Evolutionary conservation across 805 yeast species (phyloP), one percentile per base, ranked within the genome.

Genomic region (Isabelozyma pseudorhagii): DNA sequence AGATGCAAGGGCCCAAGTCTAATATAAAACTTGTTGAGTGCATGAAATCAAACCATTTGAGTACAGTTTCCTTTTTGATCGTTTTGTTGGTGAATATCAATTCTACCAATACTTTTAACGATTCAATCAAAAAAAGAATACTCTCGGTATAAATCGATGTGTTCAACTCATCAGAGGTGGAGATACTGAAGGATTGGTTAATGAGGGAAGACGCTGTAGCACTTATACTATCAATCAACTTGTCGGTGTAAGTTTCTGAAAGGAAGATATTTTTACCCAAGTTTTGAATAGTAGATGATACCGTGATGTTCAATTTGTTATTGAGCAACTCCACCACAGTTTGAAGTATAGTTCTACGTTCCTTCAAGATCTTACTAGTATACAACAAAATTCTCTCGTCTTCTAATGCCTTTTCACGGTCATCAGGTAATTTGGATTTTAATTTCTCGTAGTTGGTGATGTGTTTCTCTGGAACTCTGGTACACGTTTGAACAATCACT

Each of bases 41-140:
- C 78, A 83, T 72, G 9, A 83, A 62, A 5, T 66, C 56, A 56
- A 85, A 84, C 94, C 94, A 87, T 8, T 66, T 57, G 1, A 61
- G 44, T 3, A 79, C 74, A 2, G 75, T 69, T 1, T 57, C 45
- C 2, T 67, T 62, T 3, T 67, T 56, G 5, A 67, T 60, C 3
- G 69, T 61, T 13, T 63, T 53, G 40, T 77, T 74, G 41, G 76
- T 67, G 14, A 75, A 56, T 10, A 78, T 53, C 7, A 76, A 46
- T 40, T 78, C 79, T 5, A 69, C 63, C 17, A 72, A 61, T 8
- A 67, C 72, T 54, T 66, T 78, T 53, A 66, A 64, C 27, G 64
- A 60, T 47, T 66, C 78, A 38, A 58, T 63, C 8, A 66, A 63
- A 45, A 63, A 68, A 44, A 66, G 63, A 2, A 69, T 54, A 28